A percentile compares a stretch with the other conserved stretches of the same genome.
phyloP scores from a whole-genome alignment of 2,329 filamentous ascomycete species.

The Pseudogymnoascus sp. region DNA sequence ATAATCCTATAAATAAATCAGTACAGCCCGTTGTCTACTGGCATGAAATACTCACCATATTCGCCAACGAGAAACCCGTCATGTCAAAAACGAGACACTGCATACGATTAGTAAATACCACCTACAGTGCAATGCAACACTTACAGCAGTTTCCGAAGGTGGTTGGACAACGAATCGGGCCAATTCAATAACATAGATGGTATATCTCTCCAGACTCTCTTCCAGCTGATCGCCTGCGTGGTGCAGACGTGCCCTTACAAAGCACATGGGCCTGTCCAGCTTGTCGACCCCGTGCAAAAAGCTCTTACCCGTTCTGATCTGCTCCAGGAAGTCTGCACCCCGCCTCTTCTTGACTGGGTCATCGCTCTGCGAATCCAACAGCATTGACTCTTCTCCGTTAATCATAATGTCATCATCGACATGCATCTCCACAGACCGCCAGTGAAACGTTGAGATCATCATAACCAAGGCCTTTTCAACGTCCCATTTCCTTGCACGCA shows the following conservation, averaged over 20 bases:
- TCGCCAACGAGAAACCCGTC: constrained; percentile 85
- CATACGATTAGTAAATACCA: constrained; percentile 9
- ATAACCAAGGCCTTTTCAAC: constrained; percentile 88
- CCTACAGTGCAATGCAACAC: constrained; percentile 30
- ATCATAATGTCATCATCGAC: constrained; percentile 84
- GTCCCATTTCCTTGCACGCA: constrained; percentile 92
- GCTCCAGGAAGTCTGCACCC: constrained; percentile 69
- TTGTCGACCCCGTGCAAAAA: constrained; percentile 85
- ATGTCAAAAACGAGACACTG: constrained; percentile 93
- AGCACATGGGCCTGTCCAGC: constrained; percentile 74
- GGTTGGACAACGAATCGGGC: constrained; percentile 72
- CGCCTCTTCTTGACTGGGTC: constrained; percentile 58
- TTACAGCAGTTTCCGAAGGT: constrained; percentile 84
- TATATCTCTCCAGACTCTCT: constrained; percentile 76
- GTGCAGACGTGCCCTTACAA: constrained; percentile 77
- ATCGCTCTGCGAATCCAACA: constrained; percentile 48
- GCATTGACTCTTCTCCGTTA: constrained; percentile 63
- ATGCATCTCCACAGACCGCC: constrained; percentile 74
- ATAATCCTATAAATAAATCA: constrained; percentile 58
- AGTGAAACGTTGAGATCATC: constrained; percentile 89
- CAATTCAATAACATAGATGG: constrained; percentile 90
- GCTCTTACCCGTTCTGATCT: constrained; percentile 85
- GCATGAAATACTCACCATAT: constrained; percentile 60
- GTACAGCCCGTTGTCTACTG: background rate
- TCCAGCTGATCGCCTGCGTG: constrained; percentile 74